Conservation (phyloP, 192 early-diverging fungal genomes). For the Coemansia sp. region DNA sequence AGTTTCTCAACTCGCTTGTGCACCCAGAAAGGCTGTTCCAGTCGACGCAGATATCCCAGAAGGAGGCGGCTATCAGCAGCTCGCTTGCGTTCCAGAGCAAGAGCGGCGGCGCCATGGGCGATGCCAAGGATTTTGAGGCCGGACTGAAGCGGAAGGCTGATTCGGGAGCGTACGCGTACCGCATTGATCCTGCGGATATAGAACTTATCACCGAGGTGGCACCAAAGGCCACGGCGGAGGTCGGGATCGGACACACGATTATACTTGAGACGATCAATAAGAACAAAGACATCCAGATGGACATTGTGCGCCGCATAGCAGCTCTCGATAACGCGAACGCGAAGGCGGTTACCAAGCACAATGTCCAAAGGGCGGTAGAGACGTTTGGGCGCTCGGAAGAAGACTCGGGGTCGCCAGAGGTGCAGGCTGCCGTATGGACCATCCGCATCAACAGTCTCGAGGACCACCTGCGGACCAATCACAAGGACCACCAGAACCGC, state of each 20-base stretch:
- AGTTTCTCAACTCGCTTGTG: conserved; percentile 54
- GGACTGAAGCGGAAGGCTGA: conserved; percentile 32
- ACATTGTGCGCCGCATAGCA: conserved; percentile 70
- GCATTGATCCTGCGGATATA: conserved; percentile 25
- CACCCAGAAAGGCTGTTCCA: conserved; percentile 36
- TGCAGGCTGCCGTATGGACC: conserved; percentile 92
- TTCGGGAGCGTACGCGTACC: conserved; percentile 33
- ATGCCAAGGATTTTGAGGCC: conserved; percentile 1
- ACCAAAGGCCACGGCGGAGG: conserved; percentile 31
- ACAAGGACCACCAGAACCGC: conserved; percentile 91
- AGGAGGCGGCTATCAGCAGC: conserved; percentile 33
- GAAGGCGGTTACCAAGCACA: conserved; percentile 74
- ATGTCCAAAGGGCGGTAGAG: conserved; percentile 68
- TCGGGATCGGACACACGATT: conserved; percentile 9
- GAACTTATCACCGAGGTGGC: conserved; percentile 37
- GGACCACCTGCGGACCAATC: conserved; percentile 73
- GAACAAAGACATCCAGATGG: conserved; percentile 46
- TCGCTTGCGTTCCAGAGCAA: conserved; percentile 12
- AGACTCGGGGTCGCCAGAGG: conserved; percentile 92
- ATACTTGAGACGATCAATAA: conserved; percentile 18
- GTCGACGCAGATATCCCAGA: conserved; percentile 49
- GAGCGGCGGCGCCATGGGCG: background rate
- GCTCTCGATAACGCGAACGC: conserved; percentile 81
- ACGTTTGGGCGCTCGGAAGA: conserved; percentile 74
- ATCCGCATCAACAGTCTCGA: conserved; percentile 85